Base-by-base conservation (phyloP, 164 flowering plant genomes). In the Macadamia tetraphylla region DNA sequence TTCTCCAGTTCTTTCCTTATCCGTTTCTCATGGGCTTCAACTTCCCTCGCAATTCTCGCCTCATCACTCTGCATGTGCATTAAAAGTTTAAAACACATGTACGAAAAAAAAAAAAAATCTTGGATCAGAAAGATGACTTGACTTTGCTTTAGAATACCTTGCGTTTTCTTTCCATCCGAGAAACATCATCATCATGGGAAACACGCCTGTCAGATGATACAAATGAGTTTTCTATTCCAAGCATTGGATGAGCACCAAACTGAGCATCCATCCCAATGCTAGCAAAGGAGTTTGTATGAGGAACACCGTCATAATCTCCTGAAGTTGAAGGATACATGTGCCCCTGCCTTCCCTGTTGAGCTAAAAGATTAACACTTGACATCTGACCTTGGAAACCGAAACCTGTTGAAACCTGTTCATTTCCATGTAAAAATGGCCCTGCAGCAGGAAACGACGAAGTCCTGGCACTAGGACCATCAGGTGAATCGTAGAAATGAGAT, bases 1-100 rank as follows among this genome's bases (percentile, higher is more conserved):
- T 80, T 93, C 69, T 93, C 96, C 51, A 93, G 86, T 85, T 93
- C 98, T 69, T 89, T 93, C 63, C 92, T 75, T 29, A 89, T 89
- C 70, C 90, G 78, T 75, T 88, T 89, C 77, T 89, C 98, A 74
- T 91, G 92, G 61, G 89, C 94, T 78, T 93, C 97, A 71, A 87
- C 86, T 81, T 91, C 98, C 73, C 82, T 85, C 32, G 89, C 87
- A 71, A 86, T 82, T 77, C 90, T 86, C 55, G 89, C 92, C 76
- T 89, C 98, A 23, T 91, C 98, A 82, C 72, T 82, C 96, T 93
- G 83, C 63, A 74, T 67, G 23, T 35, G 40, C 40, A 35, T 35
- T 35, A 35, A 35, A 32, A 63, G 46, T 46, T 15, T 65, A 64
- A 35, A 64, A 44, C 51, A 62, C 8, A 30, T 65, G n/a, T 10